Percentiles rank a stretch among this genome's conserved stretches.
phyloP scores from a whole-genome alignment of 176 grass and related monocot genomes.

The Zea luxurians region DNA sequence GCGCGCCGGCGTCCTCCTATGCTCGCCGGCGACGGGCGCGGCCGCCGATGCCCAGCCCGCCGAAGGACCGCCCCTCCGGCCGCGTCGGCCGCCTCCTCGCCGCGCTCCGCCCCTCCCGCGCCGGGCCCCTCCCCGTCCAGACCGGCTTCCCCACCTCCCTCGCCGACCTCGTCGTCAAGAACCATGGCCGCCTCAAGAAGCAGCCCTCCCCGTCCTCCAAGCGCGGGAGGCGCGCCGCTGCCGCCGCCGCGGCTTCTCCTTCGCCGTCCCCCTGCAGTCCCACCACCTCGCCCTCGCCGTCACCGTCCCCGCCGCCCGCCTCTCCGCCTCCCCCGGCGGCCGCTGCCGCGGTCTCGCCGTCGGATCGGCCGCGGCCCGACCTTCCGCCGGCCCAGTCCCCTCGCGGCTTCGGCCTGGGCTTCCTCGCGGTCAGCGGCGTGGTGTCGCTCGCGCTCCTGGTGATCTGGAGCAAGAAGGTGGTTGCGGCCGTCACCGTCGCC shows the following conservation, averaged over 20 bases:
- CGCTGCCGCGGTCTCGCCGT: constrained; percentile 10
- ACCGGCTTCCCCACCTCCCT: constrained; percentile 95
- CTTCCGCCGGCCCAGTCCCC: not conserved
- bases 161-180: constrained; percentile 85
- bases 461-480: constrained; percentile 80
- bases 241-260: not conserved
- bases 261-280: not conserved
- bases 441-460: constrained; percentile 59
- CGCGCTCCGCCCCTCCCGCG: constrained; percentile 55
- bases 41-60: constrained; percentile 58
- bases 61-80: constrained; percentile 54
- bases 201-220: constrained; percentile 43
- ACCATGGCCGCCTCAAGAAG: constrained; percentile 75
- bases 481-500: constrained; percentile 55
- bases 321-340: not conserved
- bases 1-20: constrained; percentile 47
- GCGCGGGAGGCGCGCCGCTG: constrained; percentile 40
- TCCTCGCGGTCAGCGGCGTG: constrained; percentile 54
- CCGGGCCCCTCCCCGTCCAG: constrained; percentile 64
- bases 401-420: constrained; percentile 41
- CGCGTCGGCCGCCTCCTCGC: constrained; percentile 57
- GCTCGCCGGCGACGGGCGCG: constrained; percentile 35
- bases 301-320: constrained; percentile 11
- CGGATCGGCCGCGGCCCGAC: constrained; percentile 9
- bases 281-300: not conserved